These are phyloP conservation scores for Aspergillus puulaauensis DNA, from an alignment of 2,329 filamentous ascomycete genomes.

Conservation along the genomic window DNA sequence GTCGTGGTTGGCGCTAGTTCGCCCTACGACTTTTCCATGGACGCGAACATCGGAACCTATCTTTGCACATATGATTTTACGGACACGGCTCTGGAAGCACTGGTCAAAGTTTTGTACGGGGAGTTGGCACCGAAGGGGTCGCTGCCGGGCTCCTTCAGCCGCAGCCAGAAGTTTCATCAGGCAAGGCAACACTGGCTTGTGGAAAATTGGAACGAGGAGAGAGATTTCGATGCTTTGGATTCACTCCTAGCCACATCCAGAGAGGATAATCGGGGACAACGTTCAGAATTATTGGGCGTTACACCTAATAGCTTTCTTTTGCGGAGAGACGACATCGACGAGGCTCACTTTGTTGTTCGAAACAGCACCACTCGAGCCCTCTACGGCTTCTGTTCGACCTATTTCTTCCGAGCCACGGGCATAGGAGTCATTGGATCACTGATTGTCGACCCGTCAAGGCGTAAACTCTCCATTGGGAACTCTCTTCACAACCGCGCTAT, in stretches of 20 bases:
- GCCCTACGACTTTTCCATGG: conserved; percentile 94
- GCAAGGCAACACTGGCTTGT: conserved; percentile 95
- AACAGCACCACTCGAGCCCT: conserved; percentile 90
- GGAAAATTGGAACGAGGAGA: conserved; percentile 77
- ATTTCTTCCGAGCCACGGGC: conserved; percentile 68
- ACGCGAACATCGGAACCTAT: conserved; percentile 85
- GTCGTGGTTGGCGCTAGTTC: conserved; percentile 92
- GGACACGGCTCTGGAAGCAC: conserved; percentile 80
- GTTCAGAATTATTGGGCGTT: conserved; percentile 67
- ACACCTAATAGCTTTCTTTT: conserved; percentile 75
- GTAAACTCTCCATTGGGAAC: conserved; percentile 85
- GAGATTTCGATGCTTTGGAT: conserved; percentile 72
- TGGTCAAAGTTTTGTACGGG: conserved; percentile 81
- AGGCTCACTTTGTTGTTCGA: conserved; percentile 86
- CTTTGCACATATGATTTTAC: conserved; percentile 97
- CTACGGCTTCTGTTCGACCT: conserved; percentile 90
- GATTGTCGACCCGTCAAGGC: conserved; percentile 83
- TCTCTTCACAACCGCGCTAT: conserved; percentile 86
- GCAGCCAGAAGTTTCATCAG: conserved; percentile 82
- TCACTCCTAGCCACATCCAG: conserved; percentile 71
- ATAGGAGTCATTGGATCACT: conserved; percentile 78
- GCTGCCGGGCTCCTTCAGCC: conserved; percentile 71
- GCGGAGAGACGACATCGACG: conserved; percentile 67
- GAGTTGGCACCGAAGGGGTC: conserved; percentile 61
- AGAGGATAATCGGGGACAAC: conserved; percentile 62